These are phyloP conservation scores for Excoecaria agallocha DNA, from an alignment of 345 rosid species.

Conservation along the genomic window DNA sequence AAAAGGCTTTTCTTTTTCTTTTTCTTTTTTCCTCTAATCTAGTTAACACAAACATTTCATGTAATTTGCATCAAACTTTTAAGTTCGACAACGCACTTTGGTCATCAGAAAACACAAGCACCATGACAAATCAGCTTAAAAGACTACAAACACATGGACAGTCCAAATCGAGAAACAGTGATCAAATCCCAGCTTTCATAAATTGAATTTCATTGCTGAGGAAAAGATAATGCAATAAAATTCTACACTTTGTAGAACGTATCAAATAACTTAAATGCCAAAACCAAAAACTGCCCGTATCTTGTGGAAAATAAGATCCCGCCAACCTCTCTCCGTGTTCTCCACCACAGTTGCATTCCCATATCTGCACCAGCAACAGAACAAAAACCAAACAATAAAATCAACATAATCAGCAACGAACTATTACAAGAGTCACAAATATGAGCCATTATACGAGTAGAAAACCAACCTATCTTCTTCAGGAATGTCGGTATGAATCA, in stretches of 20 bases:
- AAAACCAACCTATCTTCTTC: slow-evolving; percentile 81
- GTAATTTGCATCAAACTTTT: not conserved
- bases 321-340: slow-evolving; percentile 97
- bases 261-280: slow-evolving; percentile 33
- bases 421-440: not conserved
- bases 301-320: slow-evolving; percentile 80
- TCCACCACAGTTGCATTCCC: slow-evolving; percentile 94
- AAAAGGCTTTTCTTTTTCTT: not conserved
- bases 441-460: not conserved
- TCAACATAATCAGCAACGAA: not conserved
- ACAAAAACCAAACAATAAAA: not conserved
- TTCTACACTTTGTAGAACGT: not conserved
- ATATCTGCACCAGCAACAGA: slow-evolving; percentile 50
- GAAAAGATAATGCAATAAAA: not conserved
- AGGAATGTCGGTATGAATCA: slow-evolving; percentile 77
- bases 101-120: not conserved
- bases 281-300: slow-evolving; percentile 90
- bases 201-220: slow-evolving; percentile 10
- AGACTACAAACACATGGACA: not conserved
- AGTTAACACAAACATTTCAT: not conserved
- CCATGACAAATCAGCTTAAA: not conserved
- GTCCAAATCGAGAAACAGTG: not conserved
- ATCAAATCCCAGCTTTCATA: slow-evolving; percentile 14
- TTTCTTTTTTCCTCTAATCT: too few species aligned
- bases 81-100: slow-evolving; percentile 11